phyloP scores from a whole-genome alignment of 345 rosid species.

The Eucalyptus brandiana region DNA sequence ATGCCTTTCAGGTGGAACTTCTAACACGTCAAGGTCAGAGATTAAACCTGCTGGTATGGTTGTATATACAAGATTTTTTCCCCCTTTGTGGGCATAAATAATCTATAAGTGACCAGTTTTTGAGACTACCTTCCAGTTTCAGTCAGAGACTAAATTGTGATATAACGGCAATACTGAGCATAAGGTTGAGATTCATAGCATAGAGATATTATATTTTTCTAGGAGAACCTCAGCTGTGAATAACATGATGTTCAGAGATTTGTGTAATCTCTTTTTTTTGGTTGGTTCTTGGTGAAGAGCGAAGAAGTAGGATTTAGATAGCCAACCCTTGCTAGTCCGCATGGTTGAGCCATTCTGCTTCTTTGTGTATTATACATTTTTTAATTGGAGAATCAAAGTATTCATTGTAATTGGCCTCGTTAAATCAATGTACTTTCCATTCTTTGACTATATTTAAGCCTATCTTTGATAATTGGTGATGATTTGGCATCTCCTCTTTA shows the following conservation, averaged over 20 bases:
- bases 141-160: neutral
- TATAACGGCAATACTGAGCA: neutral
- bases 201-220: neutral
- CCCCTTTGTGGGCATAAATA: neutral
- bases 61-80: neutral
- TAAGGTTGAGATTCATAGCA: neutral
- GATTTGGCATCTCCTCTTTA: neutral
- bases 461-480: neutral
- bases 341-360: neutral
- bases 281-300: neutral
- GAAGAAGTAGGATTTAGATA: neutral
- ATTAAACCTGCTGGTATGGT: neutral
- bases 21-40: neutral
- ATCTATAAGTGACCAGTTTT: neutral
- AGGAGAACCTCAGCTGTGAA: neutral
- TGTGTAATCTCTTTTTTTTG: neutral
- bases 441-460: neutral
- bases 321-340: neutral
- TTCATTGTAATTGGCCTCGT: neutral
- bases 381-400: neutral
- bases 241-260: neutral
- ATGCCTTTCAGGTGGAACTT: neutral
- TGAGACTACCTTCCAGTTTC: neutral
- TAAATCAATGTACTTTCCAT: neutral
- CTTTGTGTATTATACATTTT: neutral